Evolutionary conservation across 2,329 filamentous ascomycete genomes (phyloP), one percentile per base, ranked within the genome.

Genomic region (Diplodia seriata): DNA sequence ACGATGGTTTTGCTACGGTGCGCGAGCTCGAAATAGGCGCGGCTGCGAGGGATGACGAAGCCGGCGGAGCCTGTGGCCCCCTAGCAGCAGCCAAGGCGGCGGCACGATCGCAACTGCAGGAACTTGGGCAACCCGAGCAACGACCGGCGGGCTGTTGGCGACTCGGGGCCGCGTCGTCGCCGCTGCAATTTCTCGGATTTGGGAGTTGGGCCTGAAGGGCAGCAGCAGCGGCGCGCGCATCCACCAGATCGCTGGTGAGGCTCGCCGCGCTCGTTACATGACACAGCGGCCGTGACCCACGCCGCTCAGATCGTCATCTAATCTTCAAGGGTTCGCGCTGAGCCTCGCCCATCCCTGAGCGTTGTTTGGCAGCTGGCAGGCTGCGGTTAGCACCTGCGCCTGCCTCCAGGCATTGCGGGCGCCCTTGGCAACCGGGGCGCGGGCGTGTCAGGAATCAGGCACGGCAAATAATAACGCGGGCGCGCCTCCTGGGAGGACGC

Each of bases 251-350:
- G 59, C 59, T 38, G 15, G 38, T 51, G 59, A 51, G 29, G 54
- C 54, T 15, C 54, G 54, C 18, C 54, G 33, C 59, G 47, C 62
- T 65, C 62, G 62, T 65, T 65, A 54, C 62, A 65, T 65, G 62
- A 65, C 62, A 65, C 62, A 65, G 51, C 38, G 62, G 62, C 62
- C 49, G 61, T 23, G 62, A 55, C 62, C 62, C 62, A 65, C 62
- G 36, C 49, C 62, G 62, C 62, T 65, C 62, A 38, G 62, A 65
- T 65, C 62, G 29, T 65, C 62, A 65, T 65, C 62, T 65, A 65
- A 65, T 65, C 62, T 65, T 65, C 62, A 55, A 63, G 62, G 62
- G 62, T 55, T 54, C 36, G 62, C 38, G 62, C 62, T 65, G 62
- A 65, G 62, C 62, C 62, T 55, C 51, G 49, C 20, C 49, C 62